Percentiles rank a stretch among this genome's conserved stretches.
Evolutionary conservation across 2,329 filamentous ascomycete species (phyloP).

Genomic region (Apiospora pterosperma): DNA sequence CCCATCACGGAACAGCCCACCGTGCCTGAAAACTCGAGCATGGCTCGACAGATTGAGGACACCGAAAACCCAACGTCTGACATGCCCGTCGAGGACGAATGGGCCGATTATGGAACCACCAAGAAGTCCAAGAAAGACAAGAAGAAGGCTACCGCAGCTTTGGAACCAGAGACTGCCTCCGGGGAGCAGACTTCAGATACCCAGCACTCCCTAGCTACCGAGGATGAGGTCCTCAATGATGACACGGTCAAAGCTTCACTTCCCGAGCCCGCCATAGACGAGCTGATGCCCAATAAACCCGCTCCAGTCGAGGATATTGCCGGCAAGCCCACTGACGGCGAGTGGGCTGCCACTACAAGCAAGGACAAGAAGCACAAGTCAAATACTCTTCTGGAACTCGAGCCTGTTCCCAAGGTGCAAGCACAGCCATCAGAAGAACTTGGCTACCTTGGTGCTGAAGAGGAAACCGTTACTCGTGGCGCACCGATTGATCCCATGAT

Average conservation of each 20-base stretch:
- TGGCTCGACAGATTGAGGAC: background rate
- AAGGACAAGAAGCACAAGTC: background rate
- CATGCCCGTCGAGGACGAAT: background rate
- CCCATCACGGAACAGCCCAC: background rate
- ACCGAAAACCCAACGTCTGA: background rate
- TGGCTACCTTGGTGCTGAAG: background rate
- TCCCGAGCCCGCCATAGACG: background rate
- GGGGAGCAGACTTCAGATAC: background rate
- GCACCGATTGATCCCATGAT: background rate
- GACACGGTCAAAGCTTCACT: background rate
- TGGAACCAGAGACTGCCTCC: background rate
- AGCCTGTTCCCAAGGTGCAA: background rate
- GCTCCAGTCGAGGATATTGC: background rate
- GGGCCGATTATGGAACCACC: background rate
- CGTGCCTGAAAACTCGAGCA: background rate
- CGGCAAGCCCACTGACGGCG: background rate
- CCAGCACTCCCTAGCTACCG: background rate
- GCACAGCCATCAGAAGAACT: background rate
- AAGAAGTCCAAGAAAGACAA: slow-evolving; percentile 17
- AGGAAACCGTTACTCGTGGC: background rate
- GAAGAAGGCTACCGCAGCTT: slow-evolving; percentile 12
- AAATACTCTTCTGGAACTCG: background rate
- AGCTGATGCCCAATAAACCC: background rate
- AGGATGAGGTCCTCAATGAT: background rate
- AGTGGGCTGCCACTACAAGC: background rate